phyloP scores from a whole-genome alignment of 495 filamentous ascomycete species.

The Neurospora africana region DNA sequence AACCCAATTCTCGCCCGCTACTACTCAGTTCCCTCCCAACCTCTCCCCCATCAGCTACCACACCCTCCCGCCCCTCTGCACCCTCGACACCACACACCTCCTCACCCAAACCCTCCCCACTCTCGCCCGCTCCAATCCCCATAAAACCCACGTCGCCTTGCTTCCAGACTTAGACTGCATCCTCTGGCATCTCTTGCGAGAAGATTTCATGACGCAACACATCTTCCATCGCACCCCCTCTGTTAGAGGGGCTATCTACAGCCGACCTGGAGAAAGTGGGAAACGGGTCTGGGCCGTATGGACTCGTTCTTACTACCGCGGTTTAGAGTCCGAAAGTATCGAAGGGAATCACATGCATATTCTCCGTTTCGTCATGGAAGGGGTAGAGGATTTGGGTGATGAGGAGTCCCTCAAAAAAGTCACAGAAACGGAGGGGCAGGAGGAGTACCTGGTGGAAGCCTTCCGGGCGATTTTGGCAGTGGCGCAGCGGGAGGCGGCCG shows the following conservation, averaged over 20 bases:
- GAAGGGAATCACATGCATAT: conserved; percentile 66
- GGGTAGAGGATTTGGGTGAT: background rate
- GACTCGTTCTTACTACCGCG: conserved; percentile 58
- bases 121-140: conserved; percentile 29
- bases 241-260: conserved; percentile 57
- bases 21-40: background rate
- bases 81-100: conserved; percentile 43
- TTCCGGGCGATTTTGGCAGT: conserved; percentile 40
- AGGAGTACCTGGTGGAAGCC: conserved; percentile 43
- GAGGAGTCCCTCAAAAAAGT: background rate
- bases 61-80: conserved; percentile 45
- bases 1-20: background rate
- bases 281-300: conserved; percentile 62
- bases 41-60: background rate
- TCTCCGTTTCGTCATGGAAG: conserved; percentile 59
- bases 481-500: conserved; percentile 27
- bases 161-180: conserved; percentile 63
- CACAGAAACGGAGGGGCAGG: background rate
- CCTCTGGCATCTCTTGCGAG: conserved; percentile 77
- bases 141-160: conserved; percentile 50
- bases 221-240: conserved; percentile 41
- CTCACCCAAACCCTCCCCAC: conserved; percentile 27
- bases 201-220: conserved; percentile 65
- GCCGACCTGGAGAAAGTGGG: conserved; percentile 10
- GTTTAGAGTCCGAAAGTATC: conserved; percentile 21